Evolutionary conservation across 176 grass and related monocot genomes (phyloP).

Genomic region (maize (Zea mays)): Zm-B73-REFERENCE-NAM-5.0 NC_050103.1:178063501-178064000

Average conservation of each 20-base stretch:
- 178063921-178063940: too few relatives aligned
- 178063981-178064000: constrained; percentile 40
- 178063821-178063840: neutral
- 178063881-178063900: neutral
- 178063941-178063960: neutral
- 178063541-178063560: neutral
- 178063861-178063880: neutral
- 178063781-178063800: neutral
- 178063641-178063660: neutral
- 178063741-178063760: neutral
- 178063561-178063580: too few relatives aligned
- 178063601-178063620: too few relatives aligned
- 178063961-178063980: constrained; percentile 38
- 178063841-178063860: constrained; percentile 7
- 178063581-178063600: too few relatives aligned
- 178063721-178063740: neutral
- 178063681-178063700: neutral
- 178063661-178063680: neutral
- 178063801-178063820: neutral
- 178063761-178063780: neutral
- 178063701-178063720: neutral
- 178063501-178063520: neutral
- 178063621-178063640: too few relatives aligned
- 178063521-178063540: neutral
- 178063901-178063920: too few relatives aligned